A percentile compares a stretch with the other conserved stretches of the same genome.
Conservation (phyloP, 2,329 filamentous ascomycete species). For the Harringtonia aguacate region DNA sequence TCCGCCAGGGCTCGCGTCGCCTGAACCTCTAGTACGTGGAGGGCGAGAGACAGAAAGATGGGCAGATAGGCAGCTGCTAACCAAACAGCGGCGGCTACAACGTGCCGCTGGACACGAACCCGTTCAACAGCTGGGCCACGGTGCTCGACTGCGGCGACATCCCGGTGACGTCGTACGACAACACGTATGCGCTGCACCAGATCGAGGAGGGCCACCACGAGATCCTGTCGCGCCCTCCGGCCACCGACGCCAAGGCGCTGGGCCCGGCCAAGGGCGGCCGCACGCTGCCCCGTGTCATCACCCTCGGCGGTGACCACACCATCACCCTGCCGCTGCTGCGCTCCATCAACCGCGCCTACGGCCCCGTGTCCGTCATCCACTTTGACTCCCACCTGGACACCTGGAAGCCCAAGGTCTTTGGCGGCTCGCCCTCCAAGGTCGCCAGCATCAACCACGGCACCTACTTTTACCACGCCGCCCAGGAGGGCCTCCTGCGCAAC, state of each 20-base stretch:
- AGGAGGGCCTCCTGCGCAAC: slow-evolving; percentile 68
- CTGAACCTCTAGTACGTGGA: slow-evolving; percentile 80
- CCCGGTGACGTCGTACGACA: slow-evolving; percentile 80
- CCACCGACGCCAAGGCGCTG: slow-evolving; percentile 53
- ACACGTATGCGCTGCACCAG: slow-evolving; percentile 68
- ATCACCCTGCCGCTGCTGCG: slow-evolving; percentile 50
- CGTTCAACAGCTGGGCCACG: slow-evolving; percentile 71
- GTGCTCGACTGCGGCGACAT: slow-evolving; percentile 79
- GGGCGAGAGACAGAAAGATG: too few species aligned
- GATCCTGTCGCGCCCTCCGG: slow-evolving; percentile 59
- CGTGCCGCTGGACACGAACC: slow-evolving; percentile 68
- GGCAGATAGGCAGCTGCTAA: too few species aligned
- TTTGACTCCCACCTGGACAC: slow-evolving; percentile 58
- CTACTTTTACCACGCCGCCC: slow-evolving; percentile 75
- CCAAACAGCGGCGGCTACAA: slow-evolving; percentile 69
- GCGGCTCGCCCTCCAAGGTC: slow-evolving; percentile 64
- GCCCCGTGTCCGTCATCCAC: slow-evolving; percentile 50
- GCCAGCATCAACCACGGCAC: slow-evolving; percentile 79
- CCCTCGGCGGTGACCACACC: slow-evolving; percentile 56
- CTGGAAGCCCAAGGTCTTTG: slow-evolving; percentile 78
- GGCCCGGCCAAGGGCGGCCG: slow-evolving; percentile 63
- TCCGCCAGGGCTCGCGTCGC: slow-evolving; percentile 75
- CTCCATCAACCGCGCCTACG: slow-evolving; percentile 50
- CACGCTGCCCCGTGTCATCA: slow-evolving; percentile 73
- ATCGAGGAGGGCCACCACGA: slow-evolving; percentile 78